Percentiles rank a stretch among this genome's conserved stretches.
Evolutionary conservation across 2,329 filamentous ascomycete species (phyloP).

Genomic region (Epichloe festucae): DNA sequence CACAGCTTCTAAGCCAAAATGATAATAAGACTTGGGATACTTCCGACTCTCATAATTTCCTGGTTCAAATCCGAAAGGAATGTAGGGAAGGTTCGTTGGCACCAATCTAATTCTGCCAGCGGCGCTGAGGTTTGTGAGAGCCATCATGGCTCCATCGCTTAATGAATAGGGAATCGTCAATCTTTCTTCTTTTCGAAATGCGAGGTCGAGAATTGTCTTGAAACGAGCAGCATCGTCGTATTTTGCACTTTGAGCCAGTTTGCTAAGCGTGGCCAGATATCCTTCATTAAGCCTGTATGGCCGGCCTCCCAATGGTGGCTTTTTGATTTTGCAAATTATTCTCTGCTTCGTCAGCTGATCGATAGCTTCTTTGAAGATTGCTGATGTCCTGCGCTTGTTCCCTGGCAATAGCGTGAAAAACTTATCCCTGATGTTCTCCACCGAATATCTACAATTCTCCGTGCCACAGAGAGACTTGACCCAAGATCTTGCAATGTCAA

Average conservation of each 20-base stretch:
- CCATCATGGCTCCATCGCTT: constrained; percentile 53
- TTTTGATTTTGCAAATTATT: constrained; percentile 47
- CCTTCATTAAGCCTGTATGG: constrained; percentile 51
- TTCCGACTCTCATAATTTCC: constrained; percentile 59
- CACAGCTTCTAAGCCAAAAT: constrained; percentile 47
- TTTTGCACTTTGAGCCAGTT: constrained; percentile 39
- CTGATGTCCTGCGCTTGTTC: constrained; percentile 26
- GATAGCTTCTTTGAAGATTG: constrained; percentile 35
- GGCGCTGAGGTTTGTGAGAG: constrained; percentile 51
- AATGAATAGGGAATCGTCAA: constrained; percentile 42
- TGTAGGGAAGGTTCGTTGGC: constrained; percentile 41
- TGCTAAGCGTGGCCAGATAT: constrained; percentile 43
- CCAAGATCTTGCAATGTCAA: constrained; percentile 42
- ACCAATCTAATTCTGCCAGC: constrained; percentile 41
- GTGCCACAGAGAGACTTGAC: constrained; percentile 46
- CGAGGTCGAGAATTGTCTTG: constrained; percentile 46
- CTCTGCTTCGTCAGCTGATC: constrained; percentile 34
- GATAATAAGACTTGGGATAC: constrained; percentile 51
- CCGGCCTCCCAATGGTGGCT: constrained; percentile 42
- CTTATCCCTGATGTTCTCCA: constrained; percentile 33
- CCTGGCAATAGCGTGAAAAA: constrained; percentile 35
- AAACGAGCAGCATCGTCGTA: constrained; percentile 44
- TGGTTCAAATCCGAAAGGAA: constrained; percentile 58
- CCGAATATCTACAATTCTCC: constrained; percentile 33
- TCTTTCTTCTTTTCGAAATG: constrained; percentile 31